Percentiles rank a stretch among this genome's conserved stretches.
These are phyloP conservation scores for Scutellaria barbata DNA, from an alignment of 257 asterid species.

Conservation along the genomic window DNA sequence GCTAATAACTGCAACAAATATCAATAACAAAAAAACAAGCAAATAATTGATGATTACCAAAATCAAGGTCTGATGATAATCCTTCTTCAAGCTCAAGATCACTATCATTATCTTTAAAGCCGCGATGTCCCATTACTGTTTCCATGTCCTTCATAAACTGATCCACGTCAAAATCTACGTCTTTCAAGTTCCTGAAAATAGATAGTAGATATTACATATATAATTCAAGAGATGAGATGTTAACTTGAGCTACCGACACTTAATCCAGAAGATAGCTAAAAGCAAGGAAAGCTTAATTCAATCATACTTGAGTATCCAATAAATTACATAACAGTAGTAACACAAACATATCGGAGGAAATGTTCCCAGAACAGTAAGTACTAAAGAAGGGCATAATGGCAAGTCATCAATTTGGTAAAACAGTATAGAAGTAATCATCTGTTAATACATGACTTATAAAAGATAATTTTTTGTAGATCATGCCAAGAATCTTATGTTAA, in stretches of 20 bases:
- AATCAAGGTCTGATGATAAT: conserved; percentile 77
- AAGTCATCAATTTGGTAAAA: background rate
- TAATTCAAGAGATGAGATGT: conserved; percentile 20
- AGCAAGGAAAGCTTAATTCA: background rate
- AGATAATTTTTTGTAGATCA: background rate
- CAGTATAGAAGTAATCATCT: background rate
- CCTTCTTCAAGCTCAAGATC: conserved; percentile 66
- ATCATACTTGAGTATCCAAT: conserved; percentile 20
- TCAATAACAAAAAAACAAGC: conserved; percentile 17
- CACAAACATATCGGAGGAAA: conserved; percentile 3
- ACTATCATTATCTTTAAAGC: conserved; percentile 49
- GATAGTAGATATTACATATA: background rate
- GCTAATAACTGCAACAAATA: conserved; percentile 24
- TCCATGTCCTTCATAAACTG: conserved; percentile 87
- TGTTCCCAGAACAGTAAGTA: background rate
- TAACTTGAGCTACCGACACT: conserved; percentile 14
- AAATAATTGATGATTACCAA: conserved; percentile 52
- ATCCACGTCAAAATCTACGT: conserved; percentile 79
- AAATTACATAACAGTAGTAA: background rate
- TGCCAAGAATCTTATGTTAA: background rate
- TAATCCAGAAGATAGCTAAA: conserved; percentile 23
- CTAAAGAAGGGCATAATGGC: background rate
- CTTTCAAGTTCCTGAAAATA: conserved; percentile 56
- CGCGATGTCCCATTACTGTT: conserved; percentile 56
- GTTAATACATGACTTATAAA: background rate